Evolutionary conservation across 2,329 filamentous ascomycete genomes (phyloP).

Genomic region (Metarhizium rileyi): DNA sequence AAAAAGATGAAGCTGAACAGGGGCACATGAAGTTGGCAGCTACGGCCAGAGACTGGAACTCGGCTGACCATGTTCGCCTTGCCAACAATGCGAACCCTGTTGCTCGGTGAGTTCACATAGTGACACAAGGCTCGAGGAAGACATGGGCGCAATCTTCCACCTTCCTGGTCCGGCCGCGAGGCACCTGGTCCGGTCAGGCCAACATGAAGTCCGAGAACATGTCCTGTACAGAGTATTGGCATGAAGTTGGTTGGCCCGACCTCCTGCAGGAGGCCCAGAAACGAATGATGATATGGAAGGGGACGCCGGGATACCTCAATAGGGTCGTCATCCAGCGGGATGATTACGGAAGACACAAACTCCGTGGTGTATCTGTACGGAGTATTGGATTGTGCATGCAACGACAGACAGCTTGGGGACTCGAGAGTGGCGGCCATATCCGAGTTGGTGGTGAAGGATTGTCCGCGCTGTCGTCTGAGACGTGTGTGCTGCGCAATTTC

Average conservation of each 20-base stretch:
- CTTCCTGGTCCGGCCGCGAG: not conserved
- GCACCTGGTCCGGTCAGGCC: not conserved
- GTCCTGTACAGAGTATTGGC: not conserved
- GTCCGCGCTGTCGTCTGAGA: not conserved
- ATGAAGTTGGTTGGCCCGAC: not conserved
- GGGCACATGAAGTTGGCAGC: not conserved
- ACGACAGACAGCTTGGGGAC: not conserved
- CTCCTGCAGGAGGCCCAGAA: not conserved
- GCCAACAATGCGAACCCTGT: constrained; percentile 1
- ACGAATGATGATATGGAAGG: not conserved
- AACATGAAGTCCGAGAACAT: not conserved
- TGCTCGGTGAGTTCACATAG: constrained; percentile 6
- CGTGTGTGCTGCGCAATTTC: not conserved
- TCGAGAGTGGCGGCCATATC: not conserved
- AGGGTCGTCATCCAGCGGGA: not conserved
- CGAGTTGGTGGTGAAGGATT: not conserved
- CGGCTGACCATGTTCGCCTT: not conserved
- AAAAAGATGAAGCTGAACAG: constrained; percentile 2
- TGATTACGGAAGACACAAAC: not conserved
- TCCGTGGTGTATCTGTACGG: too few relatives aligned
- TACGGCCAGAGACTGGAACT: not conserved
- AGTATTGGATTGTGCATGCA: too few relatives aligned
- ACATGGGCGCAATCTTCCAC: constrained; percentile 5
- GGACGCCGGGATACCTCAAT: not conserved
- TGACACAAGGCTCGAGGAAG: constrained; percentile 5